phyloP scores from a whole-genome alignment of 1,284 basidiomycete species.

The Ganoderma leucocontextum region DNA sequence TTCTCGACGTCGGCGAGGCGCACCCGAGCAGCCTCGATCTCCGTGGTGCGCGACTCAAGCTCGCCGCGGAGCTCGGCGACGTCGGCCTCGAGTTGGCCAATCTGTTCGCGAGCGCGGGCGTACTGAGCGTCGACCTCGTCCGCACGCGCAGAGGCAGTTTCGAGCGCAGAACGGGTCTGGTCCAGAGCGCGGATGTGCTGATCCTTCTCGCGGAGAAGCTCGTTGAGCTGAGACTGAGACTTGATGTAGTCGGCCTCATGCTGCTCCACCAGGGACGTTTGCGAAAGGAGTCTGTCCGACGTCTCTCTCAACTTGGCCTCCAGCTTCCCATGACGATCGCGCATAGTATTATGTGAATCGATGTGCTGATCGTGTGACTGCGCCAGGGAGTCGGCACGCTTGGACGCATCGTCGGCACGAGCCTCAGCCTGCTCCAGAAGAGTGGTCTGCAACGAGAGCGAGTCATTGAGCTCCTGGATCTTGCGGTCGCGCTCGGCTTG shows the following conservation, averaged over 20 bases:
- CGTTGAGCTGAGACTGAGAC: conserved; percentile 75
- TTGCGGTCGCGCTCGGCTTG: conserved; percentile 75
- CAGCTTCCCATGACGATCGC: conserved; percentile 67
- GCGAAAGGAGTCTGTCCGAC: conserved; percentile 76
- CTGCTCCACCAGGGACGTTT: conserved; percentile 81
- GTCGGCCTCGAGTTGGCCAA: conserved; percentile 75
- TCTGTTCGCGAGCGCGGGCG: conserved; percentile 71
- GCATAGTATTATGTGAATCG: conserved; percentile 79
- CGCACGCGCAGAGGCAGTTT: conserved; percentile 79
- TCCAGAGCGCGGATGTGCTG: conserved; percentile 89
- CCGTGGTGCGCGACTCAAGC: conserved; percentile 75
- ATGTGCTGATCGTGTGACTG: conserved; percentile 77
- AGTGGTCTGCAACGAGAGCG: conserved; percentile 78
- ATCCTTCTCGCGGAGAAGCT: conserved; percentile 73
- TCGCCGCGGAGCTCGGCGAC: conserved; percentile 82
- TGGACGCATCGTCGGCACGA: conserved; percentile 80
- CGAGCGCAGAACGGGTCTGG: conserved; percentile 83
- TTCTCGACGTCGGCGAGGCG: conserved; percentile 82
- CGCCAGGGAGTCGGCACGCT: conserved; percentile 86
- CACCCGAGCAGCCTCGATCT: conserved; percentile 73
- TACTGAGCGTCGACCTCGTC: conserved; percentile 85
- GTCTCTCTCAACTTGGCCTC: conserved; percentile 85
- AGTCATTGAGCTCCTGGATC: conserved; percentile 77
- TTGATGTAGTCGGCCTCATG: conserved; percentile 82
- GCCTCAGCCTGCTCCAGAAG: conserved; percentile 85